phyloP scores from a whole-genome alignment of 192 early-diverging fungal genomes.

The Coemansia guatemalensis region DNA sequence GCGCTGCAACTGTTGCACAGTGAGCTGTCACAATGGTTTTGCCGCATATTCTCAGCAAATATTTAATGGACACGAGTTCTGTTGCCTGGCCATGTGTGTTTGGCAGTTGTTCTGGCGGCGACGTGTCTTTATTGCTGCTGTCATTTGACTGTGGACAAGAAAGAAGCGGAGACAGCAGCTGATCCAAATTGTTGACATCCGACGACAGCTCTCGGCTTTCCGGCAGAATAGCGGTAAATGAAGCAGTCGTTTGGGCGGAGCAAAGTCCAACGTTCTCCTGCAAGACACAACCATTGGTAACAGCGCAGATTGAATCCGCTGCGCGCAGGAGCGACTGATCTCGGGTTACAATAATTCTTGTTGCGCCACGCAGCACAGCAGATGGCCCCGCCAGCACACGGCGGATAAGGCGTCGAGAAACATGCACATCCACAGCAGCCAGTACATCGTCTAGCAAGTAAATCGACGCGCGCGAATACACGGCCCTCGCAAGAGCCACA shows the following conservation, averaged over 20 bases:
- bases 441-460: conserved; percentile 71
- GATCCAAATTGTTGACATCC: neutral
- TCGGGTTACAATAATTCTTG: conserved; percentile 58
- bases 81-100: neutral
- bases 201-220: neutral
- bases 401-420: conserved; percentile 55
- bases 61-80: conserved; percentile 20
- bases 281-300: conserved; percentile 40
- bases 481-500: conserved; percentile 65
- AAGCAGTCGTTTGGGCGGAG: neutral
- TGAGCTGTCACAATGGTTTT: conserved; percentile 1
- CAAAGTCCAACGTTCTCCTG: neutral
- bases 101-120: neutral
- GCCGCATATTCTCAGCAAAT: conserved; percentile 39
- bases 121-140: neutral
- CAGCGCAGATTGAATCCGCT: conserved; percentile 50
- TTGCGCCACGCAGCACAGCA: conserved; percentile 37
- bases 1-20: conserved; percentile 17
- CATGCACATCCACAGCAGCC: conserved; percentile 63
- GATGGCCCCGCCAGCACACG: conserved; percentile 63
- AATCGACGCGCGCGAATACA: conserved; percentile 70
- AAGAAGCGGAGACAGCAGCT: neutral
- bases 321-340: conserved; percentile 47
- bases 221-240: neutral
- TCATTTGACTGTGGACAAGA: neutral